A percentile compares a stretch with the other conserved stretches of the same genome.
These are phyloP conservation scores for Volvox reticuliferus DNA, from an alignment of 139 green algal genomes.

Conservation along the genomic window DNA sequence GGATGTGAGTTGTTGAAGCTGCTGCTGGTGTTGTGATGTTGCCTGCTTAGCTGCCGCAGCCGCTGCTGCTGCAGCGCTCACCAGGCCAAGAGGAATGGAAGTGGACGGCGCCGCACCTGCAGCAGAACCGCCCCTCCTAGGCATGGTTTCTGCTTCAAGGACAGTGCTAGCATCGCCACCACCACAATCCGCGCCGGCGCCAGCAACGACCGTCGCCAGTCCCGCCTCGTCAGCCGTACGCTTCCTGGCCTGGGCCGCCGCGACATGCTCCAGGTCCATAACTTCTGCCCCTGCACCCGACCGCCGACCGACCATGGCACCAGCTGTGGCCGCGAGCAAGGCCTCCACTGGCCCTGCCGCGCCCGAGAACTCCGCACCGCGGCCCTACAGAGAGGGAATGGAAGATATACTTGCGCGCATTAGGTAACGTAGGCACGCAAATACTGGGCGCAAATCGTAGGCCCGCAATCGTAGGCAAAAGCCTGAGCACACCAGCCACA, in stretches of 20 bases:
- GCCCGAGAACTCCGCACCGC: background rate
- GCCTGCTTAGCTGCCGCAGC: background rate
- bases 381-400: background rate
- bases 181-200: background rate
- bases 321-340: background rate
- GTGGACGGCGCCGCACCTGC: background rate
- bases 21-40: background rate
- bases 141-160: background rate
- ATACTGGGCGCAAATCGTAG: no score
- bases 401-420: no score
- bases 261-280: background rate
- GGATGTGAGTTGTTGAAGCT: background rate
- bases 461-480: no score
- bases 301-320: background rate
- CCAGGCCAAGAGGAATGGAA: background rate
- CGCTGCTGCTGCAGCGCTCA: background rate
- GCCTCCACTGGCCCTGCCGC: background rate
- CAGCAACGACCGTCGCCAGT: background rate
- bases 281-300: background rate
- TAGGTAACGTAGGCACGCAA: no score
- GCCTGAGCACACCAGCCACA: no score
- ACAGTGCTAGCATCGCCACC: background rate
- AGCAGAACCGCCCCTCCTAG: background rate
- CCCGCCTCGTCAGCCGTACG: constrained; percentile 16
- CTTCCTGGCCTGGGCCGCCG: background rate